These are phyloP conservation scores for Kregervanrija pseudodelftensis DNA, from an alignment of 805 yeast genomes.

Conservation along the genomic window DNA sequence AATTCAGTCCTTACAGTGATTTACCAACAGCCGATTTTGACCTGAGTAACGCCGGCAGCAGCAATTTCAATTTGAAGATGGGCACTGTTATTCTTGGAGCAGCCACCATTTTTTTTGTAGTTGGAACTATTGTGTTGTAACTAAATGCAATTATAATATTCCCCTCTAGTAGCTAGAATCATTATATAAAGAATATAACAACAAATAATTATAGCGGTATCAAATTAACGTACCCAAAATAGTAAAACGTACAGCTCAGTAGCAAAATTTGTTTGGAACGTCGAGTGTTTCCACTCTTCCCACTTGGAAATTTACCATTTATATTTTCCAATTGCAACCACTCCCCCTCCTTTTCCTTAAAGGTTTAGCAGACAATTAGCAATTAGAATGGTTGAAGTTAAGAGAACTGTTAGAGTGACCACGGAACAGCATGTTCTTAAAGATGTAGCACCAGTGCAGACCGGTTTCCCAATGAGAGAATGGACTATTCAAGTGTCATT, in stretches of 20 bases:
- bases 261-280: neutral
- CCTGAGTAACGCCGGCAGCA: slow-evolving; percentile 11
- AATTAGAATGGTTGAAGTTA: slow-evolving; percentile 40
- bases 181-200: too few relatives aligned
- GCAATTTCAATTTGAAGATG: neutral
- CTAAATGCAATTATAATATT: too few relatives aligned
- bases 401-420: slow-evolving; percentile 81
- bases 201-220: neutral
- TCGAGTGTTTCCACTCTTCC: too few relatives aligned
- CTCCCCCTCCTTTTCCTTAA: neutral
- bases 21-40: slow-evolving; percentile 19
- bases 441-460: slow-evolving; percentile 79
- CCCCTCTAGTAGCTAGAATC: too few relatives aligned
- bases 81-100: too few relatives aligned
- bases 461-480: slow-evolving; percentile 88
- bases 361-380: neutral
- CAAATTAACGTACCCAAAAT: neutral
- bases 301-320: neutral
- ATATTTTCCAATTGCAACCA: neutral
- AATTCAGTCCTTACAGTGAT: slow-evolving; percentile 16
- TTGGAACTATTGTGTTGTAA: too few relatives aligned
- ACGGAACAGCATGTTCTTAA: slow-evolving; percentile 78
- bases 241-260: neutral
- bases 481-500: slow-evolving; percentile 79
- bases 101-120: too few relatives aligned